Percentiles rank a stretch among this genome's conserved stretches.
Conservation (phyloP, 345 rosid genomes). For the Sisymbrium irio region DNA sequence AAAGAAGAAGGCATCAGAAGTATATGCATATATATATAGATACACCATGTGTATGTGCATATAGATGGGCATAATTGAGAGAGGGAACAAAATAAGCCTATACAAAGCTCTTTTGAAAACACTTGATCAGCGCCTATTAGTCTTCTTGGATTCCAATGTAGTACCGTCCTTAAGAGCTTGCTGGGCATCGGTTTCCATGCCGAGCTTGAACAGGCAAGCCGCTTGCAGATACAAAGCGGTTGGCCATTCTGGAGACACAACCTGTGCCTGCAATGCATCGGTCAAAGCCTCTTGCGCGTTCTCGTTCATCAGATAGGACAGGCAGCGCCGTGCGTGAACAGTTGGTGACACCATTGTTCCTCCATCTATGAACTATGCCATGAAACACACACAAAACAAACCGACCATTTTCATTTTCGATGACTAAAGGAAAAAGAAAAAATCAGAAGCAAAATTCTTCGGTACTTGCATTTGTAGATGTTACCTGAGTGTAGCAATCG, state of each 20-base stretch:
- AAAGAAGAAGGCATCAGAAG: slow-evolving; percentile 15
- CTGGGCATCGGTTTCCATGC: slow-evolving; percentile 86
- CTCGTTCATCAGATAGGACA: slow-evolving; percentile 70
- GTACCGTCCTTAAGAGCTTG: slow-evolving; percentile 87
- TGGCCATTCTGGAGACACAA: slow-evolving; percentile 84
- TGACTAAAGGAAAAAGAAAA: neutral
- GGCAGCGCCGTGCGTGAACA: slow-evolving; percentile 82
- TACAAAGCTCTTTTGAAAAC: slow-evolving; percentile 22
- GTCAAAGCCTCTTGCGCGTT: slow-evolving; percentile 78
- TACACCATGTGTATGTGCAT: slow-evolving; percentile 8
- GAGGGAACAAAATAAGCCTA: slow-evolving; percentile 24
- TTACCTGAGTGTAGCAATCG: slow-evolving; percentile 72
- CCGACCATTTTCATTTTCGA: neutral
- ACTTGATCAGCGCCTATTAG: slow-evolving; percentile 25
- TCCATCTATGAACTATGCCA: slow-evolving; percentile 77
- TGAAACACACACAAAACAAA: neutral
- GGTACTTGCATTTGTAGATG: slow-evolving; percentile 13
- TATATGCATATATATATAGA: slow-evolving; percentile 15
- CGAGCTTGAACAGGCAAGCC: slow-evolving; percentile 76
- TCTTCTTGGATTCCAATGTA: slow-evolving; percentile 64
- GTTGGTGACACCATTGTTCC: slow-evolving; percentile 97
- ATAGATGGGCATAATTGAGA: neutral
- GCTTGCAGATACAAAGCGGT: slow-evolving; percentile 92
- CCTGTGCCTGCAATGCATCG: slow-evolving; percentile 89
- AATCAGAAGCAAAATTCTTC: neutral